phyloP scores from a whole-genome alignment of 108 stramenopile genomes.

The Skeletonema marinoi region DNA sequence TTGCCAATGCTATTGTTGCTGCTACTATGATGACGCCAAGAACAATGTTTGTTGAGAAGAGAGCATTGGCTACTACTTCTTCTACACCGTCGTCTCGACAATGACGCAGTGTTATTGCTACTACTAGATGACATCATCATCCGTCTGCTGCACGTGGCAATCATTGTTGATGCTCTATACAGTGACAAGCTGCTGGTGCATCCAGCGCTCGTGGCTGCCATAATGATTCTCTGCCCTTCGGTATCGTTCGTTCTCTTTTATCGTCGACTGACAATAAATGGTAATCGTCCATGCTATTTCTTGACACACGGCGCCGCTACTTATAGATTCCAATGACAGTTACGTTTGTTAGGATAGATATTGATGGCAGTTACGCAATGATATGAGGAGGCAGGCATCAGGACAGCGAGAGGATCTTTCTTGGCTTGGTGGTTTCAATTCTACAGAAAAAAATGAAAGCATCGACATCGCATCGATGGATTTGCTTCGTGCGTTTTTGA shows the following conservation, averaged over 20 bases:
- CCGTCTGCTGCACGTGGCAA: background rate
- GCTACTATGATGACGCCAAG: background rate
- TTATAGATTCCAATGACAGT: too few relatives aligned
- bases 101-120: background rate
- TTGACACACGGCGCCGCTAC: background rate
- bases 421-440: too few relatives aligned
- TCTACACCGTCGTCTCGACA: background rate
- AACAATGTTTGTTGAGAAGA: background rate
- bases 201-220: background rate
- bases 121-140: background rate
- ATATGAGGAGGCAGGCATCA: too few relatives aligned
- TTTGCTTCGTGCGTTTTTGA: too few relatives aligned
- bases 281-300: background rate
- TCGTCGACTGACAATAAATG: background rate
- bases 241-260: background rate
- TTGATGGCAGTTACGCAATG: too few relatives aligned
- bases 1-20: background rate
- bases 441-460: too few relatives aligned
- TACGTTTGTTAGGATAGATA: too few relatives aligned
- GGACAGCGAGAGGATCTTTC: too few relatives aligned
- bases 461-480: too few relatives aligned
- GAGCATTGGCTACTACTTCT: background rate
- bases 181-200: background rate
- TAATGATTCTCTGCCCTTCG: background rate
- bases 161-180: background rate